Evolutionary conservation across 106 monocot genomes (phyloP), one percentile per base, ranked within the genome.

Genomic region (Amphibolis antarctica): DNA sequence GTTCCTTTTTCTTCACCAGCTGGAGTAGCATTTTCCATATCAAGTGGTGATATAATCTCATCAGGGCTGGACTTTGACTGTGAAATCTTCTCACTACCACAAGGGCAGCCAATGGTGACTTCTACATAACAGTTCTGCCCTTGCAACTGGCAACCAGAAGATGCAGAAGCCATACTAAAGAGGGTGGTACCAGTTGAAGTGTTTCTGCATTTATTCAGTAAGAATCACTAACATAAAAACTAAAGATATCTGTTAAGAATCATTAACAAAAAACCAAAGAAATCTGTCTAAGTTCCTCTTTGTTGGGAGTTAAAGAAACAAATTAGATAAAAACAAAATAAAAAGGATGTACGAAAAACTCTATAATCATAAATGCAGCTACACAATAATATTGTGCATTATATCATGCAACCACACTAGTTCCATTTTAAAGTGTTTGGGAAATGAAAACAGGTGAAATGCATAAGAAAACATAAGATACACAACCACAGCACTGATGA

Each of bases 51-150:
- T 3, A 48, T 43, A 55, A 75, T 69, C 44, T 53, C 46, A 15
- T 49, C 42, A 36, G 46, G 62, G 44, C 27, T 53, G 44, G 21
- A 27, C n/a, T 54, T 65, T 45, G 60, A 61, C 31, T 69, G 71
- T 11, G 28, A 42, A 51, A 46, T 59, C 13, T 58, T 73, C 18
- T 68, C 63, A 57, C 53, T 59, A 36, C 47, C 59, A 59, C 46
- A 75, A 50, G 73, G 62, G 68, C 75, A 82, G 23, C 86, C 94
- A 61, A 89, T 70, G 15, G 81, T 76, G 44, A 96, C 81, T 80
- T 96, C 94, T 63, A 81, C 82, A 82, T 78, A 90, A 69, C 79
- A 96, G 69, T 66, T 84, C 72, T 89, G 86, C 13, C 64, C 72
- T 54, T 80, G 78, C 51, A 84, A 63, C 59, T 72, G 89, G 67